phyloP scores from a whole-genome alignment of 306 rosid genomes.

The Spatholobus suberectus region DNA sequence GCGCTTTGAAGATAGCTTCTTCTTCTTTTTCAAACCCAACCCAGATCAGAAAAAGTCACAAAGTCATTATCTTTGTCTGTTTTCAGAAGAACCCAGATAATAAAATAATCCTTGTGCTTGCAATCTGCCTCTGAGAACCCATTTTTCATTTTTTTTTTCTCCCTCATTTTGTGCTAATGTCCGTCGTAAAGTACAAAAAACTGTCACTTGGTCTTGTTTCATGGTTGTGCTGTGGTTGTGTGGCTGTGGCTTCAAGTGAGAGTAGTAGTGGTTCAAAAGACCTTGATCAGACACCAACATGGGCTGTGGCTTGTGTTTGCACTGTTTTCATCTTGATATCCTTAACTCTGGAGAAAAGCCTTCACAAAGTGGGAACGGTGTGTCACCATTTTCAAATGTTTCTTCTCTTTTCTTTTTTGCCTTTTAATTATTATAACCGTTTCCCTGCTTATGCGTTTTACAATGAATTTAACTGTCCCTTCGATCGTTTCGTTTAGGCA shows the following conservation, averaged over 20 bases:
- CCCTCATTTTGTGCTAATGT: not conserved
- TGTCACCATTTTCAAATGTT: conserved; percentile 22
- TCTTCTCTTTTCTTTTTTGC: not conserved
- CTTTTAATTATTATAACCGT: not conserved
- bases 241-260: conserved; percentile 61
- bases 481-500: not conserved
- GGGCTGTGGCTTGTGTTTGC: conserved; percentile 93
- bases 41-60: not conserved
- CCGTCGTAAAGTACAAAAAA: conserved; percentile 30
- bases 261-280: conserved; percentile 45
- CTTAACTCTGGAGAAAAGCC: conserved; percentile 65
- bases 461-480: not conserved
- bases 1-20: conserved; percentile 24
- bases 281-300: conserved; percentile 86
- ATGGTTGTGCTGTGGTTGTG: conserved; percentile 32
- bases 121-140: conserved; percentile 7
- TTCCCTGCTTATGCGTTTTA: conserved; percentile 6
- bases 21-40: not conserved
- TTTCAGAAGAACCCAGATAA: not conserved
- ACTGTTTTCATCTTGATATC: conserved; percentile 80
- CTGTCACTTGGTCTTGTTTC: conserved; percentile 23
- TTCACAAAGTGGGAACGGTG: conserved; percentile 84
- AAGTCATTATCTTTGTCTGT: conserved; percentile 16
- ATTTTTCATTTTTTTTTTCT: not conserved
- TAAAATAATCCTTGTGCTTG: not conserved